Evolutionary conservation across 805 yeast species (phyloP).

Genomic region (Yamadazyma sp.): DNA sequence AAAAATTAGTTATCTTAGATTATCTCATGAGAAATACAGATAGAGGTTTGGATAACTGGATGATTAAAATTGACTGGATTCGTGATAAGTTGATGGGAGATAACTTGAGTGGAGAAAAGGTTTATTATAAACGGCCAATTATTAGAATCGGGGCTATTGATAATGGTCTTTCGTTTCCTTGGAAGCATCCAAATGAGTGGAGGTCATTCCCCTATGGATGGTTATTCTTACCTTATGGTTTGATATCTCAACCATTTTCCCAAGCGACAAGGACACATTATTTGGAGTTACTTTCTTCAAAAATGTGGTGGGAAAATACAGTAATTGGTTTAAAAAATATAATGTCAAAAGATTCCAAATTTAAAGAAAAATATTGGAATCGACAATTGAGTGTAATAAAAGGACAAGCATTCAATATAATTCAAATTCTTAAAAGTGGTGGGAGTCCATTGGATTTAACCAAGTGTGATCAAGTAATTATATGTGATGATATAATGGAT

Average conservation of each 20-base stretch:
- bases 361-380: conserved; percentile 62
- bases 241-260: conserved; percentile 69
- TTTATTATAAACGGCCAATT: conserved; percentile 24
- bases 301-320: conserved; percentile 69
- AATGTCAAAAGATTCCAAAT: conserved; percentile 57
- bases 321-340: conserved; percentile 43
- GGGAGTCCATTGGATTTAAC: conserved; percentile 71
- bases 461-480: conserved; percentile 52
- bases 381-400: conserved; percentile 68
- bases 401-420: conserved; percentile 76
- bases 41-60: conserved; percentile 75
- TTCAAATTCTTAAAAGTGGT: conserved; percentile 56
- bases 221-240: conserved; percentile 60
- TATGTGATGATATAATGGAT: conserved; percentile 60
- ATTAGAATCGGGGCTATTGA: conserved; percentile 69
- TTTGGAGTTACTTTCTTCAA: conserved; percentile 55
- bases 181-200: conserved; percentile 85
- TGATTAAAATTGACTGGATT: conserved; percentile 56
- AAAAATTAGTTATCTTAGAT: conserved; percentile 66
- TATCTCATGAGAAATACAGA: conserved; percentile 75
- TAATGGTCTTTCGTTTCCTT: conserved; percentile 71
- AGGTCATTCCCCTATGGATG: conserved; percentile 77
- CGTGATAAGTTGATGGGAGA: background rate
- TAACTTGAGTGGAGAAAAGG: conserved; percentile 10
- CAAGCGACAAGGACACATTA: conserved; percentile 52